These are phyloP conservation scores for Tolypocladium guangdongense DNA, from an alignment of 2,329 filamentous ascomycete species.

Conservation along the genomic window DNA sequence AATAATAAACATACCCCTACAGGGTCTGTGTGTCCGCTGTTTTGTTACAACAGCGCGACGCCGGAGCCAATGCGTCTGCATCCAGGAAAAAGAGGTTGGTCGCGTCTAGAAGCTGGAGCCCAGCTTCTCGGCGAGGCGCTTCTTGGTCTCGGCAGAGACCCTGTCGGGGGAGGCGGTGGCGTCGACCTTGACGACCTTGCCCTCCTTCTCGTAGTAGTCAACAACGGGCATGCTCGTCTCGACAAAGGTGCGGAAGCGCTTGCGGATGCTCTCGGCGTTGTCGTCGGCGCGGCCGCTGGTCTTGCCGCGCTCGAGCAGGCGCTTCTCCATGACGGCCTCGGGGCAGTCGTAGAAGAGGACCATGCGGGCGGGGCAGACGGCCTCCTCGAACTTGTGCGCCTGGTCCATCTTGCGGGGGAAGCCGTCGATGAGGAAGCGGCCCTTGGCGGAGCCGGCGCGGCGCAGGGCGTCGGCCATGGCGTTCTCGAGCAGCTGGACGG, in stretches of 20 bases:
- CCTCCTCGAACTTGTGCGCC: conserved; percentile 83
- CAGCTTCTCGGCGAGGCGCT: conserved; percentile 37
- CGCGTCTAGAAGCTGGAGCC: conserved; percentile 22
- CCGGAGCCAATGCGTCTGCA: not conserved
- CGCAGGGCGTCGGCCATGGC: conserved; percentile 68
- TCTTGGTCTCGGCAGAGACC: conserved; percentile 44
- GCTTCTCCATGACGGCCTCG: conserved; percentile 75
- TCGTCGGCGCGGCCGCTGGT: conserved; percentile 87
- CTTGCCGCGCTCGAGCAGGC: conserved; percentile 81
- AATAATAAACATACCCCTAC: not conserved
- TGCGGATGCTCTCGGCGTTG: conserved; percentile 90
- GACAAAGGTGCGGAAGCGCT: conserved; percentile 88
- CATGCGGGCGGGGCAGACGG: conserved; percentile 72
- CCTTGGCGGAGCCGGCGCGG: conserved; percentile 36
- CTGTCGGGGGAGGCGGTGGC: conserved; percentile 57
- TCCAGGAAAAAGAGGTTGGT: not conserved
- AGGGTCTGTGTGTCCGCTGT: not conserved
- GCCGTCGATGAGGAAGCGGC: conserved; percentile 67
- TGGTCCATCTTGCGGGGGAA: conserved; percentile 98
- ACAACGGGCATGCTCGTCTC: conserved; percentile 98
- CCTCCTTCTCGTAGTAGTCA: conserved; percentile 65
- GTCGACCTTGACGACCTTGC: conserved; percentile 69
- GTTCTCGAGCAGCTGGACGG: conserved; percentile 85
- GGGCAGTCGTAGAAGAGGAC: conserved; percentile 93
- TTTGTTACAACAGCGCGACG: not conserved